Evolutionary conservation across 768 basidiomycete species (phyloP), one percentile per base, ranked within the genome.

Genomic region (Cyclocybe cylindracea): DNA sequence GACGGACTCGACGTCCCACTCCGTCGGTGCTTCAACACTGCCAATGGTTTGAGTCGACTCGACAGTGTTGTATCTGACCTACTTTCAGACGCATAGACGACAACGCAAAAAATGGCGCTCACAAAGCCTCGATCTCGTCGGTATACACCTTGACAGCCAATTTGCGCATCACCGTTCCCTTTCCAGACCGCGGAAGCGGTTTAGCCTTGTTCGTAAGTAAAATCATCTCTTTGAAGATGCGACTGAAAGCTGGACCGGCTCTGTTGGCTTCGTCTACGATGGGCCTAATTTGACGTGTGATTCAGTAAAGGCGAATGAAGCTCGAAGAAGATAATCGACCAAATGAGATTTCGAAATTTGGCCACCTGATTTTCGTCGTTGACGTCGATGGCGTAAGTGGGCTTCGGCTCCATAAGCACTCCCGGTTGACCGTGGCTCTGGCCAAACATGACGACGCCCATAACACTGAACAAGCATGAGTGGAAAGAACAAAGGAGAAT

Each of bases 181-280:
- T 84, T 1, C 68, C 72, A 2, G 75, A 64, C n/a, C 75, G 74
- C 10, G 72, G 61, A 48, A 83, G 66, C 0, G 77, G 78, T 10
- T 70, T 71, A 4, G 60, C 59, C 3, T 58, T 55, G 1, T 50
- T 44, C 0, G 77, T 67, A 8, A 80, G 67, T 39, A 82, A 40
- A 39, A 82, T 75, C 74, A 82, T 77, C 56, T 83, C 77, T 48
- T 78, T 78, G 61, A 79, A 79, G 10, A 80, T 68, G 13, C 72
- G 66, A 45, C 73, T 75, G 49, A 72, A 78, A 1, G 65, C 48
- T 0, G 80, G 78, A 8, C 71, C 69, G 19, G 66, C 58, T 41
- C 58, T 61, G 57, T 79, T 80, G 3, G 77, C 77, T 24, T 77
- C 70, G 38, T 78, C 75, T 6, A 78, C 65, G 7, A 63, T 50